Evolutionary conservation across 192 early-diverging fungal species (phyloP).

Genomic region (Powellomyces hirtus): DNA sequence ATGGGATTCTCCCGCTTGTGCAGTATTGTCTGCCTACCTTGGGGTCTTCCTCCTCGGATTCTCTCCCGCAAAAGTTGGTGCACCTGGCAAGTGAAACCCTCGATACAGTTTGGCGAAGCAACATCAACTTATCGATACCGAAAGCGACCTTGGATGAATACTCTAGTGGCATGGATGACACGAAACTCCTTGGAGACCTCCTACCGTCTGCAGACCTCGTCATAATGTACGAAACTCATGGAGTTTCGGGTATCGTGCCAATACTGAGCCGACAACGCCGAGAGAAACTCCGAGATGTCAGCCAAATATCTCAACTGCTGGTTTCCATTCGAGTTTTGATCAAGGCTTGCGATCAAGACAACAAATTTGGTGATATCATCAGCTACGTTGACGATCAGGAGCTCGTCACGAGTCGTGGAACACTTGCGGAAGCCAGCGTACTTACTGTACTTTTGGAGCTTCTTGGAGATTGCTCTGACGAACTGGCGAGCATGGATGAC

Average conservation of each 20-base stretch:
- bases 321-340: not conserved
- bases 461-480: too few relatives aligned
- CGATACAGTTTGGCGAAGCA: not conserved
- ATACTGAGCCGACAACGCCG: not conserved
- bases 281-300: not conserved
- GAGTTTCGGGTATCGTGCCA: not conserved
- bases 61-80: not conserved
- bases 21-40: not conserved
- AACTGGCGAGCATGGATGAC: not conserved
- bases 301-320: not conserved
- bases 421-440: not conserved
- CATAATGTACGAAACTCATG: not conserved
- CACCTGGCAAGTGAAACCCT: not conserved
- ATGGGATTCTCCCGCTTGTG: not conserved
- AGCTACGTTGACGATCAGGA: conserved; percentile 9
- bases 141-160: too few relatives aligned
- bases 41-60: not conserved
- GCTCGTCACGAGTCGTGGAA: conserved; percentile 2
- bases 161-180: too few relatives aligned
- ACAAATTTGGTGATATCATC: not conserved
- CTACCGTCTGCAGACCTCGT: not conserved
- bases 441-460: not conserved
- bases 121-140: too few relatives aligned
- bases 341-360: not conserved
- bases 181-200: not conserved